Evolutionary conservation across 176 grass and related monocot genomes (phyloP), one percentile per base, ranked within the genome.

Genomic region (Saccharum officinarum): DNA sequence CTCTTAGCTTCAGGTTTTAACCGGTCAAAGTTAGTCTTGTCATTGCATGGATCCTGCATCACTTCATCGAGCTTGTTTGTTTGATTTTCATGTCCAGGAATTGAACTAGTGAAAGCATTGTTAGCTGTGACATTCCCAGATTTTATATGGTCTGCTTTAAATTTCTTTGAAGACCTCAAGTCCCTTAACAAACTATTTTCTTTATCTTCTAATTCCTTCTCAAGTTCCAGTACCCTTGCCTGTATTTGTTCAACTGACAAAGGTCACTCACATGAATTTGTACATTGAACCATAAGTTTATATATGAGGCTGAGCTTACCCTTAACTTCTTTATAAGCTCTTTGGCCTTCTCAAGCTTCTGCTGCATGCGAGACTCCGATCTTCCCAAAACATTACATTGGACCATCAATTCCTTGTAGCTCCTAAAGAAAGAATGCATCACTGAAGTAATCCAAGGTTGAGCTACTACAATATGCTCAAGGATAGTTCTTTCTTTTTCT

Each of bases 371-470:
- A 81, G 83, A 83, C 54, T 95, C 93, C 49, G 93, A 88, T 92
- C 96, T 90, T 73, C 96, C 96, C 39, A 98, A 52, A 75, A 89
- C 54, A 88, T 98, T 98, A 75, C 96, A 98, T 54, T 94, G 96
- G 61, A 77, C 64, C 93, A 95, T 89, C 57, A 98, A 87, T 39
- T 98, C 96, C 81, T 98, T 98, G 86, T 95, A 98, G 81, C 83
- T 92, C 89, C 93, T 98, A 81, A n/a, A 82, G 72, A 28, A 40
- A 84, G 18, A 83, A 80, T 4, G 52, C 16, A 63, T 85, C 80
- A 87, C 18, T 75, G 3, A 82, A 62, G 26, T 47, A 25, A n/a
- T 79, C 22, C 64, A 46, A 77, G 57, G 15, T 40, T 37, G 70
- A 7, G 37, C 37, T 38, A 38, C 33, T 4, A 41, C 28, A 57